These are phyloP conservation scores for Podospora anserina DNA, from an alignment of 495 filamentous ascomycete genomes.

Conservation along the genomic window DNA sequence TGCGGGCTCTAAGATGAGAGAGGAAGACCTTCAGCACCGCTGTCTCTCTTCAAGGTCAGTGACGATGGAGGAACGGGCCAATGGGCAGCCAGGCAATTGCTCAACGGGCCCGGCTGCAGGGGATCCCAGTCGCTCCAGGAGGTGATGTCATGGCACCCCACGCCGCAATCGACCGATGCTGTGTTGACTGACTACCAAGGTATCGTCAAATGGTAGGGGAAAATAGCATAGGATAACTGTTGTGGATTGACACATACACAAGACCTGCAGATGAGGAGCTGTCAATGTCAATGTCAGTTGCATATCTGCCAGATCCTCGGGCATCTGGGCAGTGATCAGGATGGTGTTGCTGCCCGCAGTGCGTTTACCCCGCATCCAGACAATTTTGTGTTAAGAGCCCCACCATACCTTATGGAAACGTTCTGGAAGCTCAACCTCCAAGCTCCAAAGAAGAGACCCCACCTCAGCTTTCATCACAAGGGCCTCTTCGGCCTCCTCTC, in stretches of 20 bases:
- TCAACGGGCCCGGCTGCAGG: background rate
- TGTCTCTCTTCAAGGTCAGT: background rate
- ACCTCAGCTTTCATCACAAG: background rate
- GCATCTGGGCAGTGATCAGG: too few relatives aligned
- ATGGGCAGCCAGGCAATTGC: background rate
- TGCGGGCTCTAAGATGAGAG: too few relatives aligned
- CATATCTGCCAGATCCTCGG: too few relatives aligned
- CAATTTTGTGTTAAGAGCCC: background rate
- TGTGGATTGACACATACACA: too few relatives aligned
- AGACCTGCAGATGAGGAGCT: too few relatives aligned
- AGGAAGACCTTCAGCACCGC: too few relatives aligned
- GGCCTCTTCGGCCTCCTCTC: too few relatives aligned
- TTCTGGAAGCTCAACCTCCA: background rate
- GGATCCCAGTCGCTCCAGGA: background rate
- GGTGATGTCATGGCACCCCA: background rate
- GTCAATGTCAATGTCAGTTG: too few relatives aligned
- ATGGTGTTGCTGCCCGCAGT: background rate
- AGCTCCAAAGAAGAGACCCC: background rate
- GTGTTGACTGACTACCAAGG: too few relatives aligned
- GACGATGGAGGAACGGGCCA: background rate
- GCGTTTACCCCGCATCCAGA: background rate
- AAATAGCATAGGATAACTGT: too few relatives aligned
- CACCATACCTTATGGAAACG: background rate
- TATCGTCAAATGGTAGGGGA: too few relatives aligned
- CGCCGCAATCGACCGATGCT: background rate